Evolutionary conservation across 257 asterid genomes (phyloP).

Genomic region (Primulina tabacum): DNA sequence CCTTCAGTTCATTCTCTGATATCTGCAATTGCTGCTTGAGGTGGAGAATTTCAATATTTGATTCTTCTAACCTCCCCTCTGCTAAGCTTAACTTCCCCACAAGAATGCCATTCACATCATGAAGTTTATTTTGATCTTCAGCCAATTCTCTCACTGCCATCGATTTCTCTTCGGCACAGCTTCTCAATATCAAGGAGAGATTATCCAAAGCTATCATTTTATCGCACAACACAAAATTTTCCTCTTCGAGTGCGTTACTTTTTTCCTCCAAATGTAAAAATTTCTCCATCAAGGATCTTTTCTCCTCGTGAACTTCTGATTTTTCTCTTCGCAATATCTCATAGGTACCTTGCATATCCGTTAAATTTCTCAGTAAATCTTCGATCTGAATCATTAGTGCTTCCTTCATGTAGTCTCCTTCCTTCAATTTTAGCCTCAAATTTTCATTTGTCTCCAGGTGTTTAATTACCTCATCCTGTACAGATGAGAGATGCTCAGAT

Average conservation of each 20-base stretch:
- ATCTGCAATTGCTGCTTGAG: conserved; percentile 45
- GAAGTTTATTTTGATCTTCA: conserved; percentile 39
- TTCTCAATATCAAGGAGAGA: conserved; percentile 51
- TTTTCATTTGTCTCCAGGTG: conserved; percentile 52
- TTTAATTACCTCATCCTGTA: conserved; percentile 44
- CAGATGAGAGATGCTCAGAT: conserved; percentile 36
- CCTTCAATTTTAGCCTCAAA: conserved; percentile 43
- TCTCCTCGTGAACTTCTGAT: conserved; percentile 41
- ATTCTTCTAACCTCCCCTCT: conserved; percentile 50
- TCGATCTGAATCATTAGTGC: conserved; percentile 37
- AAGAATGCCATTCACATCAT: conserved; percentile 39
- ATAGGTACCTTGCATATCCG: conserved; percentile 38
- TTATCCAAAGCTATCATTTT: conserved; percentile 50
- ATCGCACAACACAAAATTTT: conserved; percentile 39
- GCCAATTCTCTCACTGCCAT: conserved; percentile 43
- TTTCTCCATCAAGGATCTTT: conserved; percentile 39
- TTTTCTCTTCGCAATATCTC: conserved; percentile 47
- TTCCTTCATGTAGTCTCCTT: conserved; percentile 49
- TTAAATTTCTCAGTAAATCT: conserved; percentile 41
- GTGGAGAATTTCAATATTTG: conserved; percentile 42
- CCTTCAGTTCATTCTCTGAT: conserved; percentile 42
- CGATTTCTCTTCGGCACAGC: conserved; percentile 49
- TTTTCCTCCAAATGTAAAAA: conserved; percentile 44
- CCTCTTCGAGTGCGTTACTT: conserved; percentile 51
- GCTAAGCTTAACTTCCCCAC: conserved; percentile 43